These are phyloP conservation scores for Daldinia childiae DNA, from an alignment of 495 filamentous ascomycete genomes.

Conservation along the genomic window DNA sequence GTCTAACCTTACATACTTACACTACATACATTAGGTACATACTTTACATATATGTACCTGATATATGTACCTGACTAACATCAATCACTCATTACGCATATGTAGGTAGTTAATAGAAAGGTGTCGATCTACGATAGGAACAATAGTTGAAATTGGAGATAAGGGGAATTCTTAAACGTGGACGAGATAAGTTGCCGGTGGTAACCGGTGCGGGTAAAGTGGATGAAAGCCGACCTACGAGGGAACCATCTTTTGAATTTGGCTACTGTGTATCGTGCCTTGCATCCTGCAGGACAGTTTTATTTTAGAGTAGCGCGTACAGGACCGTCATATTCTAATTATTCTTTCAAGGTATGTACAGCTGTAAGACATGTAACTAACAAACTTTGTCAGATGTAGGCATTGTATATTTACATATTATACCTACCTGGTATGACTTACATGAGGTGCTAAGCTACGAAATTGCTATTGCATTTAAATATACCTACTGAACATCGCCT, in stretches of 20 bases:
- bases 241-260: neutral
- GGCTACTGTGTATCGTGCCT: slow-evolving; percentile 33
- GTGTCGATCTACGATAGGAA: slow-evolving; percentile 3
- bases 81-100: neutral
- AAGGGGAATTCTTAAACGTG: slow-evolving; percentile 1
- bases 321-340: slow-evolving; percentile 15
- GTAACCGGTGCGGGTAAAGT: slow-evolving; percentile 32
- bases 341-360: neutral
- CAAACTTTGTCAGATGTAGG: too few relatives aligned
- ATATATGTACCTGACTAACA: slow-evolving; percentile 20
- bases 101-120: too few relatives aligned
- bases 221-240: neutral
- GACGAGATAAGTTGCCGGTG: slow-evolving; percentile 21
- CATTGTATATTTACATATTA: too few relatives aligned
- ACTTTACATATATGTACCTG: too few relatives aligned
- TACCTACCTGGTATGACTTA: too few relatives aligned
- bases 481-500: too few relatives aligned
- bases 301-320: slow-evolving; percentile 15
- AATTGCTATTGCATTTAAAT: too few relatives aligned
- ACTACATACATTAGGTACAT: too few relatives aligned
- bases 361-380: too few relatives aligned
- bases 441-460: too few relatives aligned
- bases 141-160: slow-evolving; percentile 3
- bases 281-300: slow-evolving; percentile 38
- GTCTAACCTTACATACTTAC: too few relatives aligned